phyloP scores from a whole-genome alignment of 805 yeast genomes.

The Cyberlindnera sargentensis region DNA sequence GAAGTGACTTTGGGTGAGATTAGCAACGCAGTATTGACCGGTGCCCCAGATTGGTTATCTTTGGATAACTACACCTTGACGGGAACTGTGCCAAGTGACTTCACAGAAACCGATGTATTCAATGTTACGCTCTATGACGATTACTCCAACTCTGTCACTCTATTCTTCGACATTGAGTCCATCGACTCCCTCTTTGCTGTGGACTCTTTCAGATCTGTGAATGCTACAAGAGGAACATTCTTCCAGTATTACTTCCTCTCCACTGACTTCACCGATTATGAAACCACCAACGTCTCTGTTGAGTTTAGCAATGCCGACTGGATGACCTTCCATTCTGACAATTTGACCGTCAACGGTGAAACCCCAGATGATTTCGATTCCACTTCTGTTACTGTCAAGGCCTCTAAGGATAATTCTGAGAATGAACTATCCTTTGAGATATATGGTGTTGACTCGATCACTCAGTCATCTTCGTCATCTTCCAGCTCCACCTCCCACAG shows the following conservation, averaged over 20 bases:
- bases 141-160: conserved; percentile 51
- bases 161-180: conserved; percentile 52
- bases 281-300: conserved; percentile 42
- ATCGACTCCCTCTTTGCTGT: conserved; percentile 50
- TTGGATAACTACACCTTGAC: conserved; percentile 37
- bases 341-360: conserved; percentile 61
- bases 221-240: conserved; percentile 60
- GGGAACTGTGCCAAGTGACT: conserved; percentile 50
- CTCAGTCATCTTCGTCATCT: conserved; percentile 19
- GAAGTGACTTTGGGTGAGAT: conserved; percentile 44
- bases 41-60: conserved; percentile 56
- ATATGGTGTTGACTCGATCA: conserved; percentile 36
- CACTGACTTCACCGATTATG: conserved; percentile 49
- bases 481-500: conserved; percentile 18
- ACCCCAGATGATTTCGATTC: conserved; percentile 47
- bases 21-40: conserved; percentile 38
- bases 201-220: conserved; percentile 43
- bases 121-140: conserved; percentile 51
- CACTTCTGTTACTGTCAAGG: conserved; percentile 34
- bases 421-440: conserved; percentile 44
- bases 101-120: conserved; percentile 33
- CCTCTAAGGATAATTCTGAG: conserved; percentile 28
- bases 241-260: conserved; percentile 50
- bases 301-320: conserved; percentile 44
- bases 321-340: conserved; percentile 55